phyloP scores from a whole-genome alignment of 1,284 basidiomycete genomes.

The Moesziomyces sp. region DNA sequence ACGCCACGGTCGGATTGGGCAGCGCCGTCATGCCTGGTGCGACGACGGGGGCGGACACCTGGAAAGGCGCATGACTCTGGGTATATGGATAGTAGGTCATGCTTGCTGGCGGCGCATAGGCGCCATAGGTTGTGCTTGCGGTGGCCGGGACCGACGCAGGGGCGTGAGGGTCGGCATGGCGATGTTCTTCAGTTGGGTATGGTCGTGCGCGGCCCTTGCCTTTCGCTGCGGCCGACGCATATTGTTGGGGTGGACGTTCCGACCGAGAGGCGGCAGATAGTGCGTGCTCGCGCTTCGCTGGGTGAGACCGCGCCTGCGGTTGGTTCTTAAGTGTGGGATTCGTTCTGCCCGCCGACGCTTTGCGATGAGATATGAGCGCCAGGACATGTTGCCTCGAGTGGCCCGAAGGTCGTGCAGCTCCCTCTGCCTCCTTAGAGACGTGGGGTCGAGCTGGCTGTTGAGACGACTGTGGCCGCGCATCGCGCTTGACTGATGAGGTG shows the following conservation, averaged over 20 bases:
- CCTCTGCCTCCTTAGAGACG: too few relatives aligned
- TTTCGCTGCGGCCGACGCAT: slow-evolving; percentile 9
- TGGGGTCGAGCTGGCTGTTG: not conserved
- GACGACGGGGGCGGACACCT: slow-evolving; percentile 7
- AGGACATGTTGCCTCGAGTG: not conserved
- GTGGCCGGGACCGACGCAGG: not conserved
- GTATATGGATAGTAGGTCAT: slow-evolving; percentile 27
- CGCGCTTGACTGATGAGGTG: not conserved
- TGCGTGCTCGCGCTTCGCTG: not conserved
- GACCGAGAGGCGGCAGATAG: not conserved
- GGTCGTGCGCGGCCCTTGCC: slow-evolving; percentile 25
- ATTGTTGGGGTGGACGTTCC: not conserved
- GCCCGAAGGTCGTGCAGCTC: too few relatives aligned
- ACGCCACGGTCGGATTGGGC: slow-evolving; percentile 21
- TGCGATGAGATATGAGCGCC: not conserved
- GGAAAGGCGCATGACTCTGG: slow-evolving; percentile 12
- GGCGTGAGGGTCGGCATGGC: not conserved
- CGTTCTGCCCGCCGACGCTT: not conserved
- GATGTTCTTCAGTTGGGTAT: not conserved
- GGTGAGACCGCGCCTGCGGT: too few relatives aligned
- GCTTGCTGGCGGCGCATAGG: slow-evolving; percentile 3
- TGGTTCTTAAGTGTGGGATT: too few relatives aligned
- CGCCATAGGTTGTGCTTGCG: not conserved
- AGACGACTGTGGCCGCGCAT: slow-evolving; percentile 1
- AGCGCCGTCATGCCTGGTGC: slow-evolving; percentile 7